These are phyloP conservation scores for Bothriochloa decipiens DNA, from an alignment of 176 grass and related monocot species.

Conservation along the genomic window DNA sequence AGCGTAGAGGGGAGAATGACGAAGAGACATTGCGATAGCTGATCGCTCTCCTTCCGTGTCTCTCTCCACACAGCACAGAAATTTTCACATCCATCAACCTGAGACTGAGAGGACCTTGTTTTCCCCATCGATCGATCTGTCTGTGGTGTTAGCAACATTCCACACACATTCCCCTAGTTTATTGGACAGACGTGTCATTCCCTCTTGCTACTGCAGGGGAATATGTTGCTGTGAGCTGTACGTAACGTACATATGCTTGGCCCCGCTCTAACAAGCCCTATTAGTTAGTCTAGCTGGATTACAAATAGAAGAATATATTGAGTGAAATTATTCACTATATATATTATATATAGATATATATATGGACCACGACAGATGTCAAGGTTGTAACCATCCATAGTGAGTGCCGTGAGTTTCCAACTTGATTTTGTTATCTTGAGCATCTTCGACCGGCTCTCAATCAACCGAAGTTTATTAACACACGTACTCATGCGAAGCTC, in stretches of 20 bases:
- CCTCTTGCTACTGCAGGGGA: slow-evolving; percentile 13
- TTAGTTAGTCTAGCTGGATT: neutral
- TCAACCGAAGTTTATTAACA: neutral
- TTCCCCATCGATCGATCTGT: neutral
- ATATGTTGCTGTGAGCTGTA: slow-evolving; percentile 35
- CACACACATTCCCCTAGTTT: slow-evolving; percentile 39
- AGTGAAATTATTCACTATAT: too few species aligned
- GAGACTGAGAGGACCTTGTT: slow-evolving; percentile 22
- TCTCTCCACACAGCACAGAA: slow-evolving; percentile 3
- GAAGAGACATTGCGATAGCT: slow-evolving; percentile 19
- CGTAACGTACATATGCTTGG: neutral
- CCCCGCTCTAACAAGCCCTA: slow-evolving; percentile 8
- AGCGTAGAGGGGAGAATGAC: neutral
- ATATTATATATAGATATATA: neutral
- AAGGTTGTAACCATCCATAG: neutral
- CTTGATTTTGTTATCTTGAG: slow-evolving; percentile 22
- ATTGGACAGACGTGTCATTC: slow-evolving; percentile 11
- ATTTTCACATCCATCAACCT: slow-evolving; percentile 45
- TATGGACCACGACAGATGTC: neutral
- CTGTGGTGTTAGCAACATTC: slow-evolving; percentile 43
- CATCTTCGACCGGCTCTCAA: neutral
- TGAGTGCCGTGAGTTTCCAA: slow-evolving; percentile 12
- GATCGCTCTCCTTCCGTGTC: neutral
- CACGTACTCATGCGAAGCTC: too few species aligned
- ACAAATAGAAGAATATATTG: too few species aligned